A percentile compares a stretch with the other conserved stretches of the same genome.
Conservation (phyloP, 495 filamentous ascomycete genomes). For the Staphylotrichum longicolle region DNA sequence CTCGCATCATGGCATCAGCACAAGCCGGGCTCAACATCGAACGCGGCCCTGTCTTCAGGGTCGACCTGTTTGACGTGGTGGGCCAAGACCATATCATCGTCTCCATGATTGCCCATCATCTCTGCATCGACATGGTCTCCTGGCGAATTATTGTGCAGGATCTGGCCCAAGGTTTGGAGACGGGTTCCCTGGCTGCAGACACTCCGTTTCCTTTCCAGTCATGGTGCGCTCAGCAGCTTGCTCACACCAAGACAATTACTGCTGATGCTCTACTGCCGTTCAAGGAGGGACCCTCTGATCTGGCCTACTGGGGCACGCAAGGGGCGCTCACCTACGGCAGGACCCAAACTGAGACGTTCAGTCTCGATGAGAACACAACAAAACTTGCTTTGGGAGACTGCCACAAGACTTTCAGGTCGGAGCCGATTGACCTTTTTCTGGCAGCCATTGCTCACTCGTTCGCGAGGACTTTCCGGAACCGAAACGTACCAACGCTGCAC, state of each 20-base stretch:
- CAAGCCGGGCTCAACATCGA: conserved; percentile 27
- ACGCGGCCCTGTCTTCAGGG: conserved; percentile 43
- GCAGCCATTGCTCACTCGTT: conserved; percentile 37
- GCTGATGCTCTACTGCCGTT: conserved; percentile 18
- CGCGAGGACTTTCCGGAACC: conserved; percentile 37
- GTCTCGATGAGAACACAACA: conserved; percentile 28
- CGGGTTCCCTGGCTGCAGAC: conserved; percentile 23
- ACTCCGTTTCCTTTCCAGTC: conserved; percentile 49
- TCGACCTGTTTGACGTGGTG: conserved; percentile 41
- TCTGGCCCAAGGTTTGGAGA: conserved; percentile 50
- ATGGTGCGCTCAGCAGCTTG: conserved; percentile 49
- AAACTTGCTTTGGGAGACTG: conserved; percentile 23
- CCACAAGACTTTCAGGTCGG: conserved; percentile 32
- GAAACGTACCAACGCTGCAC: conserved; percentile 45
- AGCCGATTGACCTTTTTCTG: conserved; percentile 36
- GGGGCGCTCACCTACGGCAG: conserved; percentile 25
- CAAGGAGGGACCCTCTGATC: conserved; percentile 21
- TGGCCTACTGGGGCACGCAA: conserved; percentile 34
- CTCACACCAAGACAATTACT: conserved; percentile 19
- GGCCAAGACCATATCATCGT: conserved; percentile 36
- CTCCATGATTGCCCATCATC: conserved; percentile 56
- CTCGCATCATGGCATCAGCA: conserved; percentile 15
- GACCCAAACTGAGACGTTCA: conserved; percentile 20
- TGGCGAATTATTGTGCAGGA: conserved; percentile 61
- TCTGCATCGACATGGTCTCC: conserved; percentile 60